Evolutionary conservation across 2,329 filamentous ascomycete genomes (phyloP), one percentile per base, ranked within the genome.

Genomic region (Fusarium heterosporum): DNA sequence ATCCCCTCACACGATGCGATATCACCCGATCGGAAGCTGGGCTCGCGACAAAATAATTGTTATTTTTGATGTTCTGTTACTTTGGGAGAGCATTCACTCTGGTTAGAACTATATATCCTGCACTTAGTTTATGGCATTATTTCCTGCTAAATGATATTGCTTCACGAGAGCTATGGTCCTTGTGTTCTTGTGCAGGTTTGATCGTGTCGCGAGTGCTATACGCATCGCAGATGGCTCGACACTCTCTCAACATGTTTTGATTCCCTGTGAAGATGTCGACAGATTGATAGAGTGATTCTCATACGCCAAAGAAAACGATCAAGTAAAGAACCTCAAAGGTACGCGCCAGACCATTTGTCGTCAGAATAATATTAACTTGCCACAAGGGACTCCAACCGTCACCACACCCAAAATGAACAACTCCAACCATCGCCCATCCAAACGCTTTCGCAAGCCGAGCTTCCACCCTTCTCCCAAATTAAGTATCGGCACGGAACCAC

Each of bases 51-150:
- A 39, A 30, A 28, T 25, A 32, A 26, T 34, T 36, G n/a, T 53
- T 53, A 36, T 16, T 43, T 45, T 60, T 34, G 46, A 32, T 60
- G 30, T 43, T 36, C 48, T 55, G 46, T 26, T n/a, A 7, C 29
- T 30, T n/a, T 30, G 52, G 39, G 19, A 43, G 54, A 40, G n/a
- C 30, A 60, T 47, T 53, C 39, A 25, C 51, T 61, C 38, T 54
- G 40, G 19, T 68, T 64, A 68, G 59, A 36, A 68, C 39, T 45
- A 38, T 36, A 38, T 47, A 67, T 66, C 26, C 55, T 29, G 54
- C 49, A 54, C 53, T 59, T 56, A 65, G 63, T 57, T 49, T 41
- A 47, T 29, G 57, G 36, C 38, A 45, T 43, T n/a, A 19, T 54
- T 54, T 47, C 40, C 14, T 50, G 49, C 53, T 64, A 51, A 65